These are phyloP conservation scores for Voacanga thouarsii DNA, from an alignment of 257 asterid genomes.

Conservation along the genomic window DNA sequence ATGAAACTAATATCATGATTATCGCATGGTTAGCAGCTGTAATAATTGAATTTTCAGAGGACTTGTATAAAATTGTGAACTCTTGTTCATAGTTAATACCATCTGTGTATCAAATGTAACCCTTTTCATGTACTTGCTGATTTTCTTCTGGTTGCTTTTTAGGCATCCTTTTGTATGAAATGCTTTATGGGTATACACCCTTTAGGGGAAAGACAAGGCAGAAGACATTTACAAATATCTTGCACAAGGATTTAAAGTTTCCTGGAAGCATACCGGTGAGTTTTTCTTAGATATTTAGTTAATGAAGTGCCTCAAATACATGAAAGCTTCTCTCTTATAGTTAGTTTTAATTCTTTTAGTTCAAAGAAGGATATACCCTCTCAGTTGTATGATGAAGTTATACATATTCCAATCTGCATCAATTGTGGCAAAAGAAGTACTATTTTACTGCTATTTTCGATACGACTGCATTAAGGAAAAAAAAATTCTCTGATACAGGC, in stretches of 20 bases:
- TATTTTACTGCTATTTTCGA: not conserved
- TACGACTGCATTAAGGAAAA: slow-evolving; percentile 1
- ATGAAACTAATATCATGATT: not conserved
- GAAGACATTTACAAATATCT: slow-evolving; percentile 81
- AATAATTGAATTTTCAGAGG: not conserved
- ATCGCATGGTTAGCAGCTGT: not conserved
- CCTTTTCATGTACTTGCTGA: not conserved
- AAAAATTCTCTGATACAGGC: slow-evolving; percentile 42
- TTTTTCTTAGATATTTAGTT: slow-evolving; percentile 9
- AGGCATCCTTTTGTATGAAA: slow-evolving; percentile 91
- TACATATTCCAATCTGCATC: not conserved
- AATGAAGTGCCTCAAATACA: slow-evolving; percentile 8
- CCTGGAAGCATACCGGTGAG: slow-evolving; percentile 76
- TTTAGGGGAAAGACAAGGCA: slow-evolving; percentile 98
- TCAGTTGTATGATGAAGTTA: not conserved
- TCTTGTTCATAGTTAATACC: not conserved
- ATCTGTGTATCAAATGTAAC: not conserved
- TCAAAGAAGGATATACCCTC: not conserved
- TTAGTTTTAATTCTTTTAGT: not conserved
- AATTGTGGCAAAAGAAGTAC: not conserved
- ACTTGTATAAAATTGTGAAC: too few relatives aligned
- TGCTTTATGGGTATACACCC: slow-evolving; percentile 95
- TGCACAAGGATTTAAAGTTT: slow-evolving; percentile 88
- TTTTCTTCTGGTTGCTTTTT: slow-evolving; percentile 11
- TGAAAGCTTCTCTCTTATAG: not conserved